A percentile compares a stretch with the other conserved stretches of the same genome.
Evolutionary conservation across 2,329 filamentous ascomycete species (phyloP).

Genomic region (Rosellinia necatrix): DNA sequence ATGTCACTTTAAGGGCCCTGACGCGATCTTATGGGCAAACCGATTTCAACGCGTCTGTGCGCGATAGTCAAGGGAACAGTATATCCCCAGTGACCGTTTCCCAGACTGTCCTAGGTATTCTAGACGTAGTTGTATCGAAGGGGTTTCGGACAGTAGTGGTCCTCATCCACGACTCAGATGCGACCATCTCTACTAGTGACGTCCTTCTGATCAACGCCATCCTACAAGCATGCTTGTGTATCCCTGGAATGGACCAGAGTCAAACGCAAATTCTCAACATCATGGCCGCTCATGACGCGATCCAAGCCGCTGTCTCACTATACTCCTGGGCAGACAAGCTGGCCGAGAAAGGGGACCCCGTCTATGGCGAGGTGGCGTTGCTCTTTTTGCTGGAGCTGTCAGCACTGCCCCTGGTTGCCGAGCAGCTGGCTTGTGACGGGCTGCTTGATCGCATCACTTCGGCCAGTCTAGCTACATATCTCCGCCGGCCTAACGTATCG

Average conservation of each 20-base stretch:
- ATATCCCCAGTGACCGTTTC: slow-evolving; percentile 53
- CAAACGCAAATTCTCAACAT: slow-evolving; percentile 73
- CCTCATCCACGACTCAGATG: slow-evolving; percentile 76
- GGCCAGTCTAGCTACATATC: slow-evolving; percentile 77
- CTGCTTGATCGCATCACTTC: slow-evolving; percentile 79
- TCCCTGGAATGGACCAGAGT: slow-evolving; percentile 75
- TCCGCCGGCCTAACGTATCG: slow-evolving; percentile 72
- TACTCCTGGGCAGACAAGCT: slow-evolving; percentile 94
- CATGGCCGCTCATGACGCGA: slow-evolving; percentile 71
- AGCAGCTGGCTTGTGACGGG: slow-evolving; percentile 87
- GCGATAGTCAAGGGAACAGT: slow-evolving; percentile 38
- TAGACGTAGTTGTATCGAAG: slow-evolving; percentile 77
- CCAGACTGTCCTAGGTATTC: slow-evolving; percentile 74
- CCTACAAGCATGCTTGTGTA: slow-evolving; percentile 78
- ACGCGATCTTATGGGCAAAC: slow-evolving; percentile 43
- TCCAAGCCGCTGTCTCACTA: slow-evolving; percentile 81
- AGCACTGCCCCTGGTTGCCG: slow-evolving; percentile 77
- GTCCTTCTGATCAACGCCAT: slow-evolving; percentile 87
- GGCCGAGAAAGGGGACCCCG: slow-evolving; percentile 75
- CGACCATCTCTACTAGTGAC: slow-evolving; percentile 73
- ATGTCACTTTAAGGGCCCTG: slow-evolving; percentile 76
- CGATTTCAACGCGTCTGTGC: slow-evolving; percentile 30
- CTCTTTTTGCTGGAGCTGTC: slow-evolving; percentile 89
- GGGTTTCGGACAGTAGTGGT: slow-evolving; percentile 83
- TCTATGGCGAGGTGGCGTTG: slow-evolving; percentile 92